Conservation (phyloP, 1,284 basidiomycete genomes). For the Termitomyces sp. region DNA sequence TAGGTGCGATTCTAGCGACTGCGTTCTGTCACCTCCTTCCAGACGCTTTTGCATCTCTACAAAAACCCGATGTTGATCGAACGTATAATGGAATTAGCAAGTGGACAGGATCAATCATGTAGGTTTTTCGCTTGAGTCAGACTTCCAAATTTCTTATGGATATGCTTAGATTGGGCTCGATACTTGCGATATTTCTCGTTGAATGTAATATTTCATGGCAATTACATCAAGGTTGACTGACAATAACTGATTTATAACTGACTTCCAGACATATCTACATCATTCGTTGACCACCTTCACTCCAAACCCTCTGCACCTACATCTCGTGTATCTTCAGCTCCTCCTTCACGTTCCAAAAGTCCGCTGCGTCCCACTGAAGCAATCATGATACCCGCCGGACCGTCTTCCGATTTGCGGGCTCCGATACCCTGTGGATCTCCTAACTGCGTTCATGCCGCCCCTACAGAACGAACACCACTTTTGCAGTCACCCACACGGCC, state of each 20-base stretch:
- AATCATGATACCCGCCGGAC: not conserved
- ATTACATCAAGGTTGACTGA: not conserved
- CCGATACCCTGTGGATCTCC: not conserved
- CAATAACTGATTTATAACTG: conserved; percentile 1
- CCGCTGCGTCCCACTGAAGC: conserved; percentile 4
- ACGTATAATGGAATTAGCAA: conserved; percentile 43
- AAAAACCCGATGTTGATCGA: conserved; percentile 38
- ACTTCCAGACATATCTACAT: conserved; percentile 60
- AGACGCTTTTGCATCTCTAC: conserved; percentile 63
- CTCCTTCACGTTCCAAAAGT: conserved; percentile 17
- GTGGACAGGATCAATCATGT: conserved; percentile 71
- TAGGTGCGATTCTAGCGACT: conserved; percentile 73
- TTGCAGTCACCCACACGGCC: conserved; percentile 4
- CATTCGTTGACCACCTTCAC: conserved; percentile 65
- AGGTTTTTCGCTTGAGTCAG: conserved; percentile 23
- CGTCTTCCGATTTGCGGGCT: conserved; percentile 1
- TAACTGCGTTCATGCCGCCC: not conserved
- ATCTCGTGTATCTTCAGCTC: conserved; percentile 28
- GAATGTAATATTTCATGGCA: conserved; percentile 51
- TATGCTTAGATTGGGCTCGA: conserved; percentile 46
- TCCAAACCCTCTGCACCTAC: conserved; percentile 49
- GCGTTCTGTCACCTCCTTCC: conserved; percentile 76
- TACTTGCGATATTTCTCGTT: conserved; percentile 66
- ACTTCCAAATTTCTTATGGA: not conserved
- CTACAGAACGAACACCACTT: conserved; percentile 15